These are phyloP conservation scores for Populus tremula DNA, from an alignment of 345 rosid genomes.

Conservation along the genomic window DNA sequence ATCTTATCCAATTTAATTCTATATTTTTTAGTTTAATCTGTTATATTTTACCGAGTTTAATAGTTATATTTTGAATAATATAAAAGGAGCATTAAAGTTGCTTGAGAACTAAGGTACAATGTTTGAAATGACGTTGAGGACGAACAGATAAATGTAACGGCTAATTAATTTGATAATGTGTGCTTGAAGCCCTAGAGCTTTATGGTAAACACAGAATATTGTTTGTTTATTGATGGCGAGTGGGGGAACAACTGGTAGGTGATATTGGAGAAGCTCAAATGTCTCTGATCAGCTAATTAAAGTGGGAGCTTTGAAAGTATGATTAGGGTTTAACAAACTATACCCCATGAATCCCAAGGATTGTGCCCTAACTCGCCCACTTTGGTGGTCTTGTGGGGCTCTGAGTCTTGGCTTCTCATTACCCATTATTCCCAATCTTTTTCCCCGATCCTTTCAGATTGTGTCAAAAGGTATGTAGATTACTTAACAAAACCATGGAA, in stretches of 20 bases:
- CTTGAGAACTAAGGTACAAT: not conserved
- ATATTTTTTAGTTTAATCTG: no score
- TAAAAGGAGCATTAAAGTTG: not conserved
- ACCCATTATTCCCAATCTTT: not conserved
- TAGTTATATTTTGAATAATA: no score
- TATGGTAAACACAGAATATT: no score
- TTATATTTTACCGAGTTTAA: no score
- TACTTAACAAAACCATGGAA: no score
- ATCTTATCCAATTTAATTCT: no score
- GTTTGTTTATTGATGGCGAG: not conserved
- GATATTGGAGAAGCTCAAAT: constrained; percentile 5
- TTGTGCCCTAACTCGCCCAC: not conserved
- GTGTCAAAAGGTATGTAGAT: not conserved
- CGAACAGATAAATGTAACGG: not conserved
- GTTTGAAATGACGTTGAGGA: not conserved
- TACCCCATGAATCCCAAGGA: not conserved
- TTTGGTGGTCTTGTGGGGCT: not conserved
- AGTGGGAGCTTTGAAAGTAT: not conserved
- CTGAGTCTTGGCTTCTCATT: not conserved
- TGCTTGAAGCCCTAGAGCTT: not conserved
- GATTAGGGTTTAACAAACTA: not conserved
- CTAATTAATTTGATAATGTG: not conserved
- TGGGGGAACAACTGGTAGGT: not conserved
- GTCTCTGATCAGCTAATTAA: constrained; percentile 1
- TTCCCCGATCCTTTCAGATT: not conserved